A percentile compares a stretch with the other conserved stretches of the same genome.
Evolutionary conservation across 805 yeast genomes (phyloP).

Genomic region (Yamadazyma akitaensis): DNA sequence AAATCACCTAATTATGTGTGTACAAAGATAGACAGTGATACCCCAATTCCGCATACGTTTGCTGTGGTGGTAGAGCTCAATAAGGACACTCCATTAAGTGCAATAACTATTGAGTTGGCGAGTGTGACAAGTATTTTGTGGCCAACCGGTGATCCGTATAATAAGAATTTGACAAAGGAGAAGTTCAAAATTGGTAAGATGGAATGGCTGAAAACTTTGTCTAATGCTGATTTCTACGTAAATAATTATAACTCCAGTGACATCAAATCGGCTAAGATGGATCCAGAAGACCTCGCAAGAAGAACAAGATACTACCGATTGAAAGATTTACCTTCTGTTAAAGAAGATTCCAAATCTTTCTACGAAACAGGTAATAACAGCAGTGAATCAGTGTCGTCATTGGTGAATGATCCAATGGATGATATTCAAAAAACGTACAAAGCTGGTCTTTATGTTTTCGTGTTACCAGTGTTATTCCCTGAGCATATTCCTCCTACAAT

Average conservation of each 20-base stretch:
- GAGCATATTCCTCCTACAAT: constrained; percentile 62
- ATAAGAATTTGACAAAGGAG: constrained; percentile 43
- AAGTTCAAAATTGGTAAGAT: constrained; percentile 45
- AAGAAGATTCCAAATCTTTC: constrained; percentile 6
- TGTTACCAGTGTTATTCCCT: constrained; percentile 62
- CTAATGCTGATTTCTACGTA: constrained; percentile 45
- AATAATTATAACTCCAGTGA: constrained; percentile 42
- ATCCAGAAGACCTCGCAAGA: constrained; percentile 43
- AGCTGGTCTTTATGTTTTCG: constrained; percentile 69
- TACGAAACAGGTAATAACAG: neutral
- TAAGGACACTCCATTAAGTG: constrained; percentile 36
- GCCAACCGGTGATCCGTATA: constrained; percentile 53
- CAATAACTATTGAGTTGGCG: constrained; percentile 40
- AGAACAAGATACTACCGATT: constrained; percentile 33
- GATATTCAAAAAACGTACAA: constrained; percentile 26
- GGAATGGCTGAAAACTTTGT: constrained; percentile 43
- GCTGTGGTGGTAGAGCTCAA: constrained; percentile 48
- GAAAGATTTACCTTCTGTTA: constrained; percentile 14
- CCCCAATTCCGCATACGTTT: constrained; percentile 49
- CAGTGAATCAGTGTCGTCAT: constrained; percentile 3
- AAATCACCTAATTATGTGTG: constrained; percentile 35
- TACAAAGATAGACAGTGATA: constrained; percentile 35
- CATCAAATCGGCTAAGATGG: constrained; percentile 36
- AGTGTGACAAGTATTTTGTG: constrained; percentile 46
- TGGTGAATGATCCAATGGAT: neutral